phyloP scores from a whole-genome alignment of 202 grass and related monocot species.

The Bolboschoenoplectus hybrid region DNA sequence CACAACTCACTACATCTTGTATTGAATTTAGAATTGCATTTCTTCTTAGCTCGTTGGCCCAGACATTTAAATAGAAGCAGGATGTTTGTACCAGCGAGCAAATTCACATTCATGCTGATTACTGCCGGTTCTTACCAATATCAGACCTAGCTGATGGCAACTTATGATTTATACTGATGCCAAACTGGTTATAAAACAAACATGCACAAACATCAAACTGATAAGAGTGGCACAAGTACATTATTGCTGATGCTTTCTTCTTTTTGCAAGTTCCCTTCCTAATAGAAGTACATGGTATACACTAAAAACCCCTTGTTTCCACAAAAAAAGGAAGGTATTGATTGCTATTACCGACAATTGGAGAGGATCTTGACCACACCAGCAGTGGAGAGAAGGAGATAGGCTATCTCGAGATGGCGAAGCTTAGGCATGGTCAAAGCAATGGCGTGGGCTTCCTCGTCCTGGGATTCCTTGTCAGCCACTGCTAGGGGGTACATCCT shows the following conservation, averaged over 20 bases:
- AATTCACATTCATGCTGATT: neutral
- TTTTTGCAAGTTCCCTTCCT: neutral
- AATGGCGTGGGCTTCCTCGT: constrained; percentile 89
- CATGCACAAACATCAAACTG: neutral
- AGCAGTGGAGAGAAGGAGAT: constrained; percentile 67
- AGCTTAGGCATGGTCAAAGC: constrained; percentile 77
- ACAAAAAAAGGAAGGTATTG: neutral
- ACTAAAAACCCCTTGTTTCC: neutral
- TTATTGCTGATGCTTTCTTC: neutral
- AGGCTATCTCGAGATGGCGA: constrained; percentile 74
- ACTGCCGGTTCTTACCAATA: neutral
- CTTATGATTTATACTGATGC: neutral
- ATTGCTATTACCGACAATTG: constrained; percentile 47
- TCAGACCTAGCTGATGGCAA: neutral
- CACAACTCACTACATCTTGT: neutral
- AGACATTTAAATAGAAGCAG: neutral
- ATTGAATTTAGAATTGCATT: neutral
- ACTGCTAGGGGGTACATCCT: constrained; percentile 85
- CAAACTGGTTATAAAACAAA: neutral
- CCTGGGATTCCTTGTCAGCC: constrained; percentile 66
- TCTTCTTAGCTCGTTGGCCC: neutral
- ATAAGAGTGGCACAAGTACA: neutral
- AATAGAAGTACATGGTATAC: neutral
- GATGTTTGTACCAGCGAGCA: neutral
- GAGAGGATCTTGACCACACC: constrained; percentile 66